Base-by-base conservation (phyloP, 257 asterid genomes). In the Nicotiana attenuata region DNA sequence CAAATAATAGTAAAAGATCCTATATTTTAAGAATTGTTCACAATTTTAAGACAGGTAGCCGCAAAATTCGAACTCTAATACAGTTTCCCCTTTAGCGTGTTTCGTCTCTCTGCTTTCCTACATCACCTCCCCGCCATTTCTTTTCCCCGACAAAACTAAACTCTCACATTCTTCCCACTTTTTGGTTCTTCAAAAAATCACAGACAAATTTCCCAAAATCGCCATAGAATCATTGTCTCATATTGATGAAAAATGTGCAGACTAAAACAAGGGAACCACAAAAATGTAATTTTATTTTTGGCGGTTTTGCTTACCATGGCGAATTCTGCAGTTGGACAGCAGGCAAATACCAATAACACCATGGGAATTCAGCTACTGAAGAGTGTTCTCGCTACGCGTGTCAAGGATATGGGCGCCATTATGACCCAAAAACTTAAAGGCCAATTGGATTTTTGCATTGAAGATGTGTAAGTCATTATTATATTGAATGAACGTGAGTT, bases 71-170 rank as follows among this genome's bases (percentile, higher is more conserved):
- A 69, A 69, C 33, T 69, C 13, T 41, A 5, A 53, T 53, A 4
- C 59, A 15, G 56, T 50, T 86, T 61, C 50, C 79, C 61, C 61
- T 50, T 56, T 20, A 41, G 50, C 63, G n/a, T 77, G 33, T 82
- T 80, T 67, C 85, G 33, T 88, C 22, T 73, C 80, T 61, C 20
- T 61, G 59, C 63, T 73, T 63, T 75, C 93, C 95, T 87, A 89
- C 85, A 89, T 91, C 90, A 82, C 31, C 97, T 91, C 94, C 91
- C 93, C 93, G 89, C 98, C 98, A 86, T 93, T 90, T 92, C 96
- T 89, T 87, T 90, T 67, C 33, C 86, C 84, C 71, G 7, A 67
- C 5, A 19, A 47, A 77, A 56, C 79, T 75, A 29, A 82, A 22
- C 15, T 61, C 47, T 45, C 75, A 5, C 69, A 26, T 64, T 28